Base-by-base conservation (phyloP, 192 early-diverging fungal genomes). In the Gigaspora rosea region DNA sequence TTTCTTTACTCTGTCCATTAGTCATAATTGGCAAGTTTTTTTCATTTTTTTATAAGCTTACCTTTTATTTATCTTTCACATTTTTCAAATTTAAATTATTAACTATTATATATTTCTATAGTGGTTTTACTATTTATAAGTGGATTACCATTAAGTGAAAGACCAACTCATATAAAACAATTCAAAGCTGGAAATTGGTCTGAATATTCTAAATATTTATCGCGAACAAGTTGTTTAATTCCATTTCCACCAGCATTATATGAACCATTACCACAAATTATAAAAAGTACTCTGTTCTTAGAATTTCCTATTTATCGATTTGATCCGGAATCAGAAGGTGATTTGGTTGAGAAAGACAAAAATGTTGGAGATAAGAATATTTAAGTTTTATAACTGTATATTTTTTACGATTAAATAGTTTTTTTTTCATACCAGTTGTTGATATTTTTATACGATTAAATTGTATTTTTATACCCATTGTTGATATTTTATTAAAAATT, bases 281-380 rank as follows among this genome's bases (percentile, higher is more conserved):
- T 78, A 8, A 78, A 78, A n/a, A 46, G 69, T 35, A 70, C 77
- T 12, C 18, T 78, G 16, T 52, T 67, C 20, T 51, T 78, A 32
- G 77, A 78, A 36, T 71, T 78, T 52, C 57, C 77, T 4, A 20
- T 78, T n/a, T 78, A 78, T 73, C 33, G 57, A 32, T 62, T 33
- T 62, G 11, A 33, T 10, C 61, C 61, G 13, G 27, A 62, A 15
- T 62, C 27, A 32, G 61, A 32, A 41, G 41, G 41, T 41, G 41
- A 41, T 41, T 7, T 7, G 41, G 41, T 3, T 7, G 41, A 41
- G 7, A 41, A 41, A 41, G 41, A 41, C 7, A 41, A 41, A 41
- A 41, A 41, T 41, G 41, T 41, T 0, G 41, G 41, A 41, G 41
- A 41, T 41, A 41, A 41, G 41, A 41, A 41, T 41, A 7, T 41